Percentiles rank a stretch among this genome's conserved stretches.
These are phyloP conservation scores for Mayamaea pseudoterrestris DNA, from an alignment of 108 stramenopile genomes.

Conservation along the genomic window DNA sequence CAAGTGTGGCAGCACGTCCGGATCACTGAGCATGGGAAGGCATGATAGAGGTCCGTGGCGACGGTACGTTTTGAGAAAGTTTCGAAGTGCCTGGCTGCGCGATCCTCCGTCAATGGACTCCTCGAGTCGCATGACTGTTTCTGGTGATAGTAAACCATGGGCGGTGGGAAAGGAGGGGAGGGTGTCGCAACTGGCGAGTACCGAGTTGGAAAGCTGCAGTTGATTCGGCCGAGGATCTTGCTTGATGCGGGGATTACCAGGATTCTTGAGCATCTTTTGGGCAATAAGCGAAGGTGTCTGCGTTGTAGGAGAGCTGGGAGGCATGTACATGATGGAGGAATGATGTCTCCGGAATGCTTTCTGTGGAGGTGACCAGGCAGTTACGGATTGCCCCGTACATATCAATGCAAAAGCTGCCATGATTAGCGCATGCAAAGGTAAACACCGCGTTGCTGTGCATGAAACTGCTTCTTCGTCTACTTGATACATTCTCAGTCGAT, in stretches of 20 bases:
- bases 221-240: background rate
- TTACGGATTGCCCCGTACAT: too few species aligned
- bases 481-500: too few species aligned
- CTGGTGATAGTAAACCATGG: slow-evolving; percentile 68
- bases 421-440: too few species aligned
- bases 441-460: too few species aligned
- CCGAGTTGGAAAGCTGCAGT: slow-evolving; percentile 25
- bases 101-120: slow-evolving; percentile 16
- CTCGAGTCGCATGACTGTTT: slow-evolving; percentile 59
- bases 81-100: slow-evolving; percentile 16
- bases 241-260: background rate
- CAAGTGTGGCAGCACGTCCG: slow-evolving; percentile 53
- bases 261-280: slow-evolving; percentile 21
- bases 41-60: slow-evolving; percentile 69
- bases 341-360: too few species aligned
- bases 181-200: slow-evolving; percentile 44
- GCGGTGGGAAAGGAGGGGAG: slow-evolving; percentile 52
- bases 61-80: slow-evolving; percentile 47
- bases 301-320: slow-evolving; percentile 10
- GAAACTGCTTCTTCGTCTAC: too few species aligned
- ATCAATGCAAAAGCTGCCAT: too few species aligned
- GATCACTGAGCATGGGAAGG: slow-evolving; percentile 62
- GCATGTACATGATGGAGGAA: too few species aligned
- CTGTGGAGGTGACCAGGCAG: too few species aligned
- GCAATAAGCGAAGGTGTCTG: slow-evolving; percentile 10